Evolutionary conservation across 352 stramenopile genomes (phyloP).

Genomic region (Achlya hypogyna): DNA sequence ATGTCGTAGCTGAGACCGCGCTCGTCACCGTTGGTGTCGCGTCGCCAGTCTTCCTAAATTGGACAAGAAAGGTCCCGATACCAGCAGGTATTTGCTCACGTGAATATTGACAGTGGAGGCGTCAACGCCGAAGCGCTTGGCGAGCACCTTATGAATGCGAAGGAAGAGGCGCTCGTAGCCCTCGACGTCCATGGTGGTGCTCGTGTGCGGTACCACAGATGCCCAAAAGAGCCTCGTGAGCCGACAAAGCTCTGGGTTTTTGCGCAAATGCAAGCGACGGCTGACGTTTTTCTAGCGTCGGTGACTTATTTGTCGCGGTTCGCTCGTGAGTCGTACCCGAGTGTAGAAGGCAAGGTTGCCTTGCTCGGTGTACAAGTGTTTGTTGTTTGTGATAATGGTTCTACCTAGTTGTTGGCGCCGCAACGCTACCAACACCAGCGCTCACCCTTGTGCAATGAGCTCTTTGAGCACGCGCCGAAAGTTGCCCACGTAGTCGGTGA

Average conservation of each 20-base stretch:
- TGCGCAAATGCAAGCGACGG: slow-evolving; percentile 44
- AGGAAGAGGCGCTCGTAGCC: slow-evolving; percentile 67
- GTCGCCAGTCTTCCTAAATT: slow-evolving; percentile 47
- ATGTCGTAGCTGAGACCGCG: slow-evolving; percentile 51
- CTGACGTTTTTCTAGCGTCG: slow-evolving; percentile 42
- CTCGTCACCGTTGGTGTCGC: slow-evolving; percentile 37
- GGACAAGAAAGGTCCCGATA: background rate
- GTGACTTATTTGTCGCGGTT: background rate
- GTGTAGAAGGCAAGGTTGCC: slow-evolving; percentile 1
- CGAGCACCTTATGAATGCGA: slow-evolving; percentile 60
- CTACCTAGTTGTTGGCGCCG: background rate
- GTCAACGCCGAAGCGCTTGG: slow-evolving; percentile 54
- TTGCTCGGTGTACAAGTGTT: background rate
- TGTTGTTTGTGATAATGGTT: background rate
- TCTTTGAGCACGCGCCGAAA: background rate
- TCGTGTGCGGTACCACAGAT: slow-evolving; percentile 26
- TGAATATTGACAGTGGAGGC: slow-evolving; percentile 43
- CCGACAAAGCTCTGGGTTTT: slow-evolving; percentile 49
- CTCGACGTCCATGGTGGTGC: slow-evolving; percentile 29
- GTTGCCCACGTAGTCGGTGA: background rate
- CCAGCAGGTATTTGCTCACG: background rate
- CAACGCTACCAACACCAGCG: background rate
- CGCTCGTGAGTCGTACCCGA: background rate
- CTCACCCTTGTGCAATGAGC: background rate
- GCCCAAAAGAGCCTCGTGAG: slow-evolving; percentile 66